Base-by-base conservation (phyloP, 495 filamentous ascomycete genomes). In the Hypoxylon cercidicola region DNA sequence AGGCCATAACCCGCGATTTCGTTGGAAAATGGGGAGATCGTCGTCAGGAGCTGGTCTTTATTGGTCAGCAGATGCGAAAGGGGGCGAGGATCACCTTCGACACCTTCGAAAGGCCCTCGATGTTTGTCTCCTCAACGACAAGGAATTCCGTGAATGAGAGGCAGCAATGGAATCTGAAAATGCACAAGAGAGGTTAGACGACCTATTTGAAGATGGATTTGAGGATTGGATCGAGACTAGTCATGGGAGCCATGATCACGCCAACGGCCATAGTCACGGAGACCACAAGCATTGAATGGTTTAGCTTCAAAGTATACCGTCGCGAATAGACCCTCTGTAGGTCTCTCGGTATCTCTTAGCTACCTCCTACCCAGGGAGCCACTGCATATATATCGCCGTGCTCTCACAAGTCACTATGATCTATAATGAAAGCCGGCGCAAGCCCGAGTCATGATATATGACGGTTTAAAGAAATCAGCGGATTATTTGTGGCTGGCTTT, bases 21-120 rank as follows among this genome's bases (percentile, higher is more conserved):
- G 51, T 65, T 1, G 84, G 82, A 0, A 73, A 73, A 39, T 87
- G 84, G 83, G 84, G 83, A 15, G 85, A 88, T 71, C 75, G 85
- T 13, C 78, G 84, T 9, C 85, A 88, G 68, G 85, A 88, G 63
- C 58, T 87, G 13, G 85, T 88, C 47, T 85, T 87, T 43, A 87
- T 87, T 48, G 84, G 84, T 0, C 81, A 84, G 48, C 77, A 80
- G 5, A 74, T 88, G 37, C 48, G 1, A 39, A 52, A 3, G 69
- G 69, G 5, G 69, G 84, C 55, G 41, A 69, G 9, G 63, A 54
- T 12, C 70, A 70, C 10, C 74, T 87, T 6, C 75, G 75, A 8
- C 70, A 70, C 10, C 74, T 87, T 6, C 75, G 75, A 8, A 55
- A 69, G 34, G 53, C 79, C 25, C 60, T 88, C 10, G 78, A 88